Base-by-base conservation (phyloP, 2,329 filamentous ascomycete species). In the Zymoseptoria crescenta region DNA sequence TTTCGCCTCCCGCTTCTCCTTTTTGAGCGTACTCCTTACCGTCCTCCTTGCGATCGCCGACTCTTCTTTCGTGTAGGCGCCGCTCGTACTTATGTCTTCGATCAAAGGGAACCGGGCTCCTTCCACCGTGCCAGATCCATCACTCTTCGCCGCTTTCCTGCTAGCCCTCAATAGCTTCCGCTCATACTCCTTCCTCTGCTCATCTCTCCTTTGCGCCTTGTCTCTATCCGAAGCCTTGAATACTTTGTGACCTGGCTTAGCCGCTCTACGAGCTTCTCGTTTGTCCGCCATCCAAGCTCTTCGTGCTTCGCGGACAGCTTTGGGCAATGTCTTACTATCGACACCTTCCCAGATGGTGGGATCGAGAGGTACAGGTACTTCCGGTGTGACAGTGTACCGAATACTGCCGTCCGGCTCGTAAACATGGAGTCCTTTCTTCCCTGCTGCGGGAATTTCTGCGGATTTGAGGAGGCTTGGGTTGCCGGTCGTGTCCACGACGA, bases 311-410 rank as follows among this genome's bases (percentile, higher is more conserved):
- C 62, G 63, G 1, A 69, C 62, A n/a, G 54, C 7, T 53, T 62
- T 65, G 10, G 67, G 64, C 8, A 68, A 57, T 6, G 51, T 27
- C 41, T 61, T 65, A 30, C 57, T 52, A 1, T 55, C 48, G 49
- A 63, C 57, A 21, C 62, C 64, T 51, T 58, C 59, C 67, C 67
- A 67, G 6, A 67, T 62, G 1, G 59, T 35, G 9, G 59, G 57
- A 49, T 68, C 64, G 3, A 61, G 55, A 13, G 65, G 62, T 1
- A 65, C 56, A 2, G 62, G 54, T 9, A 60, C 41, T 20, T 49
- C 30, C 1, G 61, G 56, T 1, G 41, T 52, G 57, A 56, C 54
- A 4, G 55, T 59, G 49, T 63, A 62, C 0, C 57, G 57, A 9
- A 64, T 58, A 7, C 61, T 59, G n/a, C 64, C 63, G 2, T 58